A percentile compares a stretch with the other conserved stretches of the same genome.
Conservation (phyloP, 257 asterid genomes). For the Striga asiatica region DNA sequence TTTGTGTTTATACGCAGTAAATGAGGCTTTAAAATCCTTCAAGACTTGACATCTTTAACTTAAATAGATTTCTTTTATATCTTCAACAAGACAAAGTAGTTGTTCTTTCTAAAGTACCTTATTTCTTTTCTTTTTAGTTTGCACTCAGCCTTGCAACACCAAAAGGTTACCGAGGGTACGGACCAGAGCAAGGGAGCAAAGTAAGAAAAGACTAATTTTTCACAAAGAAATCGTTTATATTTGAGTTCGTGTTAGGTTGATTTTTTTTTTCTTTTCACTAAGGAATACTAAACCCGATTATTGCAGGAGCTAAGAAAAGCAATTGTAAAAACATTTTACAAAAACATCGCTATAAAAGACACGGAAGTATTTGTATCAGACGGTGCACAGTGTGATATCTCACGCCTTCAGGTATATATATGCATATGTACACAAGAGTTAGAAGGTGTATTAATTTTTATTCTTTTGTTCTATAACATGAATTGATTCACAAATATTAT, state of each 20-base stretch:
- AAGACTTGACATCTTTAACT: too few species aligned
- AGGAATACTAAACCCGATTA: not conserved
- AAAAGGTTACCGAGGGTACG: constrained; percentile 72
- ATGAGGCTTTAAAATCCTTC: too few species aligned
- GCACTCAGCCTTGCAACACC: constrained; percentile 59
- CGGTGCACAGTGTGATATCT: constrained; percentile 82
- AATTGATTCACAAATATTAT: not conserved
- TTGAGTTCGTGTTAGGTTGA: too few species aligned
- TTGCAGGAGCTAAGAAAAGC: constrained; percentile 56
- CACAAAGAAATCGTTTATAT: not conserved
- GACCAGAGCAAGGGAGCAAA: constrained; percentile 74
- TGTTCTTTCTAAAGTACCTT: not conserved
- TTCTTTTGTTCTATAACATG: not conserved
- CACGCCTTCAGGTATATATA: constrained; percentile 82
- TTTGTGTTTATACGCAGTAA: too few species aligned
- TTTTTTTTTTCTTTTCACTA: not conserved
- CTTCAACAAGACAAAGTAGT: not conserved
- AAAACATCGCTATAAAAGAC: constrained; percentile 36
- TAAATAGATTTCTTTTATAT: too few species aligned
- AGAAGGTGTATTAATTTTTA: too few species aligned
- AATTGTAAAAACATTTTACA: constrained; percentile 49
- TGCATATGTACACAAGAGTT: too few species aligned
- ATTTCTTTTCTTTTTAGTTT: constrained; percentile 34
- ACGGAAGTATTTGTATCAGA: constrained; percentile 72
- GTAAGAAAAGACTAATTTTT: constrained; percentile 14